Percentiles rank a stretch among this genome's conserved stretches.
Conservation (phyloP, 495 filamentous ascomycete species). For the Clavariopsis aquatica region DNA sequence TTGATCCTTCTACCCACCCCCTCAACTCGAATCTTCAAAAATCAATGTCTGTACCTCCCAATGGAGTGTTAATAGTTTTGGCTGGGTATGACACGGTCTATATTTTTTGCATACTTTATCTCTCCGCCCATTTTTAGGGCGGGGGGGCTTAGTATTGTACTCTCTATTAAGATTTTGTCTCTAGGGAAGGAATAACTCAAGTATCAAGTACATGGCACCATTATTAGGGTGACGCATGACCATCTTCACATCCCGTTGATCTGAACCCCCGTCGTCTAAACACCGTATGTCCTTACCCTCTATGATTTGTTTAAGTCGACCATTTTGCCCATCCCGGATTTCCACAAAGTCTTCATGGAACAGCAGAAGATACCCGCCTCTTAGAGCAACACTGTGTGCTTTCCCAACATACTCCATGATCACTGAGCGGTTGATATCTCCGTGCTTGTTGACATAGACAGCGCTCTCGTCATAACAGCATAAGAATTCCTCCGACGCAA, state of each 20-base stretch:
- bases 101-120: too few relatives aligned
- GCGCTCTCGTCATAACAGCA: slow-evolving; percentile 1
- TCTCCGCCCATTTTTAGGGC: too few relatives aligned
- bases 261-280: neutral
- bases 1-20: too few relatives aligned
- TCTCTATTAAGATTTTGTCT: too few relatives aligned
- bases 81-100: too few relatives aligned
- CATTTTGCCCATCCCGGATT: neutral
- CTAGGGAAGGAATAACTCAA: too few relatives aligned
- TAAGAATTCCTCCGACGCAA: neutral
- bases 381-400: neutral
- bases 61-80: too few relatives aligned
- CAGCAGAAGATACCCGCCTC: neutral
- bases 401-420: neutral
- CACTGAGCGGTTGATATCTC: neutral
- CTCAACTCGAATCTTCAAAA: too few relatives aligned
- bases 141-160: too few relatives aligned
- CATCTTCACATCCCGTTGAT: too few relatives aligned
- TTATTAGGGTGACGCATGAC: too few relatives aligned
- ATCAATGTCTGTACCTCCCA: too few relatives aligned
- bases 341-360: slow-evolving; percentile 4
- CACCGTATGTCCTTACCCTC: neutral
- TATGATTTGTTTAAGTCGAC: neutral
- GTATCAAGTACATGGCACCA: neutral
- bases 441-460: neutral